These are phyloP conservation scores for Zygnema circumcarinatum DNA, from an alignment of 139 green algal genomes.

Conservation along the genomic window DNA sequence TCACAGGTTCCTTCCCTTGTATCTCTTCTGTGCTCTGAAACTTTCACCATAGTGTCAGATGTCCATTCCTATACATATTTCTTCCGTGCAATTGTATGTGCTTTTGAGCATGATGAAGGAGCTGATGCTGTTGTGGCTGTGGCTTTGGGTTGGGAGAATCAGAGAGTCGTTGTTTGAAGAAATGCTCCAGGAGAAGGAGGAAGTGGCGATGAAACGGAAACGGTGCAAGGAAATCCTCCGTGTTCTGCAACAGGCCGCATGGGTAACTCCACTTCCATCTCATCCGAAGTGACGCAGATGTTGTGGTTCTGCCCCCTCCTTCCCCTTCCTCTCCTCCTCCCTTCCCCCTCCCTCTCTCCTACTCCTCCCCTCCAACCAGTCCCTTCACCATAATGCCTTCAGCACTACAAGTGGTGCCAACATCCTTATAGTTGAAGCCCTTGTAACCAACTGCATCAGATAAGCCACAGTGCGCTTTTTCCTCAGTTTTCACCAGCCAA, in stretches of 20 bases:
- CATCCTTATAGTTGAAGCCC: background rate
- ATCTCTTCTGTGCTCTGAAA: too few species aligned
- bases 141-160: background rate
- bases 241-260: constrained; percentile 55
- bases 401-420: background rate
- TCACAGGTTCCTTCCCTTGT: too few species aligned
- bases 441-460: background rate
- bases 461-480: too few species aligned
- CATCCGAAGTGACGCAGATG: background rate
- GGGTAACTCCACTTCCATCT: constrained; percentile 14
- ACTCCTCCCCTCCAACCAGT: background rate
- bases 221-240: constrained; percentile 45
- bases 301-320: background rate
- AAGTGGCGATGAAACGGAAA: constrained; percentile 45
- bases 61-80: too few species aligned
- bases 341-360: background rate
- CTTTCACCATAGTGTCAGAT: too few species aligned
- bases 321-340: background rate
- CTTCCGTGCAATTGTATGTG: too few species aligned
- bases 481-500: too few species aligned
- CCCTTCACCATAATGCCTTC: background rate
- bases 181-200: constrained; percentile 53
- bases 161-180: constrained; percentile 55
- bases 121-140: too few species aligned
- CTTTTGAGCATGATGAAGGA: too few species aligned